These are phyloP conservation scores for Penicillium sp. DNA, from an alignment of 2,329 filamentous ascomycete species.

Conservation along the genomic window DNA sequence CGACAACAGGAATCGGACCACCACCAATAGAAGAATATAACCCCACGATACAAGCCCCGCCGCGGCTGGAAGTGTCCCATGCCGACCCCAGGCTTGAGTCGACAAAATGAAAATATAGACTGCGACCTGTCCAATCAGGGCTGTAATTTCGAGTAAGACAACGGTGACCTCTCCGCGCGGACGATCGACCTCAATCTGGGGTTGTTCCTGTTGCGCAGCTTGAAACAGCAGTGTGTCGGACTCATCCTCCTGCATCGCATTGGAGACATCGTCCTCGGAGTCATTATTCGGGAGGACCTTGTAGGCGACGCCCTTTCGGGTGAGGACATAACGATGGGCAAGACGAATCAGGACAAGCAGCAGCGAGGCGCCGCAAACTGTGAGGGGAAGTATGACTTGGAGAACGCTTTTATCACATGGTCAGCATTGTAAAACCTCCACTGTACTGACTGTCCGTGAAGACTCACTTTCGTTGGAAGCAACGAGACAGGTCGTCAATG, in stretches of 20 bases:
- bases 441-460: neutral
- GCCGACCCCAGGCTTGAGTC: conserved; percentile 56
- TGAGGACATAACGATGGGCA: conserved; percentile 51
- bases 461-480: conserved; percentile 56
- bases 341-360: conserved; percentile 60
- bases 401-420: conserved; percentile 59
- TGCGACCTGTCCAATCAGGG: conserved; percentile 66
- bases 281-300: conserved; percentile 39
- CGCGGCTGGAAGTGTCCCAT: conserved; percentile 59
- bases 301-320: conserved; percentile 58
- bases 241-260: conserved; percentile 54
- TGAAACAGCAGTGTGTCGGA: conserved; percentile 55
- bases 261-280: conserved; percentile 48
- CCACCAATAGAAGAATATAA: conserved; percentile 72
- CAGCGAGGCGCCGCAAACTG: conserved; percentile 66
- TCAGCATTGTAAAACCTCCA: conserved; percentile 13
- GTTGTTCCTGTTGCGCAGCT: conserved; percentile 48
- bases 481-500: conserved; percentile 59
- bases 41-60: conserved; percentile 71
- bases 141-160: conserved; percentile 69
- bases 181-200: conserved; percentile 63
- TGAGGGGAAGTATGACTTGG: conserved; percentile 72
- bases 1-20: conserved; percentile 65
- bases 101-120: conserved; percentile 64
- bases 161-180: conserved; percentile 70